A percentile compares a stretch with the other conserved stretches of the same genome.
Evolutionary conservation across 345 rosid species (phyloP).

Genomic region (Linum lewisii): DNA sequence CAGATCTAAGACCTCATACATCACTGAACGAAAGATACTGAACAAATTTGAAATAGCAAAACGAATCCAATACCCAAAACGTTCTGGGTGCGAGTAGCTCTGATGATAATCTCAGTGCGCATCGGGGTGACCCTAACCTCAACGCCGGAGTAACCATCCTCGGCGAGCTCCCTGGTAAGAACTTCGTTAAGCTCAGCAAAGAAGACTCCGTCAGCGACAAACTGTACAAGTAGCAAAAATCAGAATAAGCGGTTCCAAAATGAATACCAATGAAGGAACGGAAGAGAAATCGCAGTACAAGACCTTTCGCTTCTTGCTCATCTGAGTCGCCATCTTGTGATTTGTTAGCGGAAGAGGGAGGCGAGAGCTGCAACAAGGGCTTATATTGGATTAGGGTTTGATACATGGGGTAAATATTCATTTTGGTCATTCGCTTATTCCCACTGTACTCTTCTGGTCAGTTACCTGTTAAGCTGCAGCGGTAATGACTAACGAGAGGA

Average conservation of each 20-base stretch:
- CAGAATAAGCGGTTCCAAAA: neutral
- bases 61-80: conserved; percentile 14
- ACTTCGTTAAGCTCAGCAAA: conserved; percentile 4
- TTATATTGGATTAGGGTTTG: too few species aligned
- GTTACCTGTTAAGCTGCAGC: too few species aligned
- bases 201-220: conserved; percentile 5
- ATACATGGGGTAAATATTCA: too few species aligned
- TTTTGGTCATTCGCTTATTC: too few species aligned
- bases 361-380: too few species aligned
- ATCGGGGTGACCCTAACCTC: conserved; percentile 28
- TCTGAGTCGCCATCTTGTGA: neutral
- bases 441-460: too few species aligned
- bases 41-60: neutral
- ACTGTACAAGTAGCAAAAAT: neutral
- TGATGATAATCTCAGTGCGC: conserved; percentile 30
- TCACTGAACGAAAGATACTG: neutral
- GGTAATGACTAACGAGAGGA: too few species aligned
- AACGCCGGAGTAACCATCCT: conserved; percentile 16
- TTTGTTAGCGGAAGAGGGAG: neutral
- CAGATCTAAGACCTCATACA: neutral
- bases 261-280: neutral
- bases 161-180: conserved; percentile 3
- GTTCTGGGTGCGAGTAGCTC: conserved; percentile 27
- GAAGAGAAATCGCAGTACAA: neutral
- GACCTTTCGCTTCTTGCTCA: conserved; percentile 6